These are phyloP conservation scores for Debaryomycetaceae sp. DNA, from an alignment of 1,139 yeast species.

Conservation along the genomic window DNA sequence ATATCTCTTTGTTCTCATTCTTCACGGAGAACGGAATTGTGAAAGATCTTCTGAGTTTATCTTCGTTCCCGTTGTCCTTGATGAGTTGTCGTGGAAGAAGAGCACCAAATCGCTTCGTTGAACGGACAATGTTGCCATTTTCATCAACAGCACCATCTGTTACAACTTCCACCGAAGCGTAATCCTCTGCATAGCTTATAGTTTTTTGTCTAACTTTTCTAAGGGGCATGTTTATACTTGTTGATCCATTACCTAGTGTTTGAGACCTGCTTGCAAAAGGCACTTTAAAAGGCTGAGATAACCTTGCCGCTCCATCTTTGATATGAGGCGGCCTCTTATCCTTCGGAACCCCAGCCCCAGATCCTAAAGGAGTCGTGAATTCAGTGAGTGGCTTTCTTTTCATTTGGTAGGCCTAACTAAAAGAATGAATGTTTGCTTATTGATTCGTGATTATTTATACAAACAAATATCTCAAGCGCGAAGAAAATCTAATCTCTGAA, in stretches of 20 bases:
- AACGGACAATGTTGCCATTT: conserved; percentile 20
- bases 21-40: conserved; percentile 49
- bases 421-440: too few relatives aligned
- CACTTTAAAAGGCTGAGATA: conserved; percentile 40
- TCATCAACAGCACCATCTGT: conserved; percentile 18
- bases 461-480: neutral
- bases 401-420: conserved; percentile 14
- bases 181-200: conserved; percentile 24
- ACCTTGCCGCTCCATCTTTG: conserved; percentile 30
- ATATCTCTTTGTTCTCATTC: conserved; percentile 20
- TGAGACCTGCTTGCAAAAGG: conserved; percentile 32
- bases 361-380: conserved; percentile 44
- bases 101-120: conserved; percentile 45
- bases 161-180: neutral
- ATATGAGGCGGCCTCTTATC: conserved; percentile 41
- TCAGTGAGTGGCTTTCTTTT: conserved; percentile 35
- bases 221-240: conserved; percentile 17
- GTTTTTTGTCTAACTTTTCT: conserved; percentile 27
- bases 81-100: conserved; percentile 42
- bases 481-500: too few relatives aligned
- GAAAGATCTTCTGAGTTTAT: conserved; percentile 40
- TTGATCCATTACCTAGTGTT: conserved; percentile 10
- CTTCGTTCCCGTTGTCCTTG: conserved; percentile 29
- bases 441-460: too few relatives aligned
- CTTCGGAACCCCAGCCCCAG: conserved; percentile 45